Evolutionary conservation across 192 early-diverging fungal genomes (phyloP).

Genomic region (Backusella luteola): DNA sequence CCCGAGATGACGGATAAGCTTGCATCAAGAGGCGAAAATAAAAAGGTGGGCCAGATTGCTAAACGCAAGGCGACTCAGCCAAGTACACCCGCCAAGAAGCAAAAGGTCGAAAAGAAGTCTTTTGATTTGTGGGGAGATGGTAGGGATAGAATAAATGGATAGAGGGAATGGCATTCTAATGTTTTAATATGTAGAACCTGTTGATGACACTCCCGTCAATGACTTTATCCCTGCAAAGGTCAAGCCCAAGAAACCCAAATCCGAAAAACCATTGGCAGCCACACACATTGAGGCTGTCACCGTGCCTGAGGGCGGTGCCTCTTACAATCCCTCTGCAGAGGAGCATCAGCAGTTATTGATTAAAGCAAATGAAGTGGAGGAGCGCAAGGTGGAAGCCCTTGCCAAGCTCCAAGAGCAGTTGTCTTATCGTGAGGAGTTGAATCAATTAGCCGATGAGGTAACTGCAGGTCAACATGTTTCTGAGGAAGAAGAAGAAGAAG

Average conservation of each 20-base stretch:
- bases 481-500: constrained; percentile 23
- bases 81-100: constrained; percentile 20
- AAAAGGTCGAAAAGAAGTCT: constrained; percentile 27
- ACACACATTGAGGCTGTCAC: constrained; percentile 63
- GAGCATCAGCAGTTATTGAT: constrained; percentile 74
- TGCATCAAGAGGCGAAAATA: constrained; percentile 40
- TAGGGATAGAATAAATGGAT: neutral
- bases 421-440: constrained; percentile 39
- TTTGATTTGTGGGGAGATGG: constrained; percentile 67
- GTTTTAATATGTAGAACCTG: neutral
- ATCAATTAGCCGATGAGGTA: constrained; percentile 30
- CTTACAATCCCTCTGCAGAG: constrained; percentile 83
- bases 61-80: constrained; percentile 35
- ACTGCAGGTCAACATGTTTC: constrained; percentile 9
- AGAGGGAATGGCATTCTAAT: neutral
- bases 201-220: neutral
- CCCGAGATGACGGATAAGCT: neutral
- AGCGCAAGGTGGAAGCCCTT: constrained; percentile 36
- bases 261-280: constrained; percentile 42
- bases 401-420: constrained; percentile 42
- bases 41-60: constrained; percentile 41
- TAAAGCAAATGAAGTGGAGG: constrained; percentile 60
- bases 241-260: constrained; percentile 39
- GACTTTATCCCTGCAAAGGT: neutral
- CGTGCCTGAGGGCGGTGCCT: constrained; percentile 80